phyloP scores from a whole-genome alignment of 208 protist genomes.

The Crithidia thermophila region DNA sequence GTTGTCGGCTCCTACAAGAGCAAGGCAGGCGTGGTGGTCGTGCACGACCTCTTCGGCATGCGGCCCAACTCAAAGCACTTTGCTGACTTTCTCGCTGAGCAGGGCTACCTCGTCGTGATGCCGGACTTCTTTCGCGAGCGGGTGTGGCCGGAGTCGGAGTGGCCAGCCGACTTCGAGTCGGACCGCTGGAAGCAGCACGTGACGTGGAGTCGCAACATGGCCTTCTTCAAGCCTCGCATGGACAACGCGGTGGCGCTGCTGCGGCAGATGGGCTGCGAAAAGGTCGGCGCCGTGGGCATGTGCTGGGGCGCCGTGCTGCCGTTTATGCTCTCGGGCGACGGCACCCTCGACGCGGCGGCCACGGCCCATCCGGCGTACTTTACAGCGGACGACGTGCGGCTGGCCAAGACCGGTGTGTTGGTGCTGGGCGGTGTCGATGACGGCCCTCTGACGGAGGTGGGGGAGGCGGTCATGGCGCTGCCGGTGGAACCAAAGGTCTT shows the following conservation, averaged over 20 bases:
- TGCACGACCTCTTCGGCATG: slow-evolving; percentile 65
- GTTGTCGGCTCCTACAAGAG: slow-evolving; percentile 37
- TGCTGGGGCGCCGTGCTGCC: slow-evolving; percentile 59
- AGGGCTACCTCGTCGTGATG: slow-evolving; percentile 57
- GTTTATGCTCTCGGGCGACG: slow-evolving; percentile 27
- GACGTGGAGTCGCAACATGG: slow-evolving; percentile 19
- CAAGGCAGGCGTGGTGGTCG: slow-evolving; percentile 49
- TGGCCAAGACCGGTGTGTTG: slow-evolving; percentile 32
- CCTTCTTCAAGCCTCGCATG: slow-evolving; percentile 26
- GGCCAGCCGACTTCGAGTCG: slow-evolving; percentile 37
- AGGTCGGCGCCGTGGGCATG: slow-evolving; percentile 49
- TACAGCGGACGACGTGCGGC: slow-evolving; percentile 1
- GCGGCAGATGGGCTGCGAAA: slow-evolving; percentile 40
- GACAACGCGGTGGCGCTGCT: slow-evolving; percentile 40
- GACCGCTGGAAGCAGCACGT: slow-evolving; percentile 37
- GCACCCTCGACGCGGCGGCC: slow-evolving; percentile 35
- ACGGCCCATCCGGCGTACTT: slow-evolving; percentile 50
- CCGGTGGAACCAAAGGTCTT: slow-evolving; percentile 33
- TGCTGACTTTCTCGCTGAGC: slow-evolving; percentile 43
- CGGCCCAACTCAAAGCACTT: slow-evolving; percentile 48
- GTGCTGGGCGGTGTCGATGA: slow-evolving; percentile 66
- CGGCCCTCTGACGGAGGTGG: slow-evolving; percentile 33
- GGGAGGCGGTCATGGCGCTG: slow-evolving; percentile 35
- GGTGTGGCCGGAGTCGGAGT: slow-evolving; percentile 39
- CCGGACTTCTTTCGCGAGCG: slow-evolving; percentile 55